Percentiles rank a stretch among this genome's conserved stretches.
phyloP scores from a whole-genome alignment of 768 basidiomycete species.

The Termitomyces titanicus region DNA sequence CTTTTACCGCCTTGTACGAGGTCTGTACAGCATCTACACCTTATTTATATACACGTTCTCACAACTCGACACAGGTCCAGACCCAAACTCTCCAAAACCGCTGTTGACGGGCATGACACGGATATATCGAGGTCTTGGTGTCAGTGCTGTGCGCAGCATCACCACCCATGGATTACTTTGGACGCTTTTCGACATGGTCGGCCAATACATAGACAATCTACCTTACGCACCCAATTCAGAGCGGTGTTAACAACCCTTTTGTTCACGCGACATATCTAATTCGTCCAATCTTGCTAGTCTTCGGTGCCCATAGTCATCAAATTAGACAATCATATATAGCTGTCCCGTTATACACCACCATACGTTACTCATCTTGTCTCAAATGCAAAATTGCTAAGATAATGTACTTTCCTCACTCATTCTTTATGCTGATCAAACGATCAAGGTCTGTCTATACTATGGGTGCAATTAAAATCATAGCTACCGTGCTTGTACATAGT shows the following conservation, averaged over 20 bases:
- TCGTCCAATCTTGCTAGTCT: conserved; percentile 5
- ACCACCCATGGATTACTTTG: conserved; percentile 92
- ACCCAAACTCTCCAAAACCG: conserved; percentile 73
- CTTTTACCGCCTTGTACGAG: conserved; percentile 74
- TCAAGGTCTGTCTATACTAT: neutral
- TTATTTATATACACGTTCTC: neutral
- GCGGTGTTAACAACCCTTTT: conserved; percentile 12
- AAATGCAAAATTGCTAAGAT: neutral
- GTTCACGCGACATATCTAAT: conserved; percentile 1
- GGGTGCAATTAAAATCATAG: conserved; percentile 20
- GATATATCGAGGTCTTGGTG: conserved; percentile 91
- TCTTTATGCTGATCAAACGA: neutral
- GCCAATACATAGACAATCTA: conserved; percentile 67
- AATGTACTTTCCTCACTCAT: neutral
- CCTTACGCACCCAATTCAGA: conserved; percentile 30
- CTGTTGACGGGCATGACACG: conserved; percentile 73
- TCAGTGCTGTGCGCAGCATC: conserved; percentile 88
- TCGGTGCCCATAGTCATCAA: conserved; percentile 1
- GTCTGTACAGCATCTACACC: conserved; percentile 31
- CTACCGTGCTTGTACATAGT: conserved; percentile 73
- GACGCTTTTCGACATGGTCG: conserved; percentile 86
- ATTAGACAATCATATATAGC: conserved; percentile 17
- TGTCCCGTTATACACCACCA: conserved; percentile 10
- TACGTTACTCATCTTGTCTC: neutral
- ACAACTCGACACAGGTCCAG: conserved; percentile 51